A percentile compares a stretch with the other conserved stretches of the same genome.
phyloP scores from a whole-genome alignment of 1,139 yeast species.

The Yamadazyma friedrichii region DNA sequence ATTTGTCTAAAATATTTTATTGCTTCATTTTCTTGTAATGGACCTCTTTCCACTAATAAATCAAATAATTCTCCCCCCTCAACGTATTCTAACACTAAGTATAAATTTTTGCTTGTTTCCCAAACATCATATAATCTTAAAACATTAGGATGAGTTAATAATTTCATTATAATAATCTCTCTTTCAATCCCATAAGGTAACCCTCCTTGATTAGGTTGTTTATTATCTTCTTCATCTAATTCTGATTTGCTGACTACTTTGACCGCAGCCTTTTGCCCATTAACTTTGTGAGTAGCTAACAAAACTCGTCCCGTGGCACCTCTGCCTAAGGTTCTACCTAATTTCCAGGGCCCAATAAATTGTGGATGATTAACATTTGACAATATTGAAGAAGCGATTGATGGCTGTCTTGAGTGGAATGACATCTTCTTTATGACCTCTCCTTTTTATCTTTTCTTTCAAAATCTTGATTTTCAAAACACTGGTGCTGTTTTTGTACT shows the following conservation, averaged over 20 bases:
- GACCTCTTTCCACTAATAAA: conserved; percentile 74
- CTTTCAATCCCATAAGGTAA: conserved; percentile 80
- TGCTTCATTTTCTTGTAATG: conserved; percentile 73
- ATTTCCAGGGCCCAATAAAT: conserved; percentile 74
- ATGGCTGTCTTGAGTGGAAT: conserved; percentile 40
- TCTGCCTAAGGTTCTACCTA: conserved; percentile 76
- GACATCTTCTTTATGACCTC: conserved; percentile 22
- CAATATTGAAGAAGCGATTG: conserved; percentile 36
- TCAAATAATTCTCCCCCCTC: conserved; percentile 85
- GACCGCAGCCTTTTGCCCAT: conserved; percentile 79
- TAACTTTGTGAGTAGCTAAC: conserved; percentile 63
- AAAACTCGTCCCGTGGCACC: conserved; percentile 83
- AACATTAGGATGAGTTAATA: conserved; percentile 73
- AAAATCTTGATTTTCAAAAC: no score
- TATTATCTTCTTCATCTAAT: conserved; percentile 39
- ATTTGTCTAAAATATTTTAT: conserved; percentile 74
- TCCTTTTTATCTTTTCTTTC: no score
- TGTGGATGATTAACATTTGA: conserved; percentile 38
- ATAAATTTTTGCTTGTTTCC: conserved; percentile 77
- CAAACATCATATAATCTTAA: conserved; percentile 77
- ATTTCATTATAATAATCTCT: conserved; percentile 79
- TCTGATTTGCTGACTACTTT: conserved; percentile 73
- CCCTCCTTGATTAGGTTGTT: conserved; percentile 36
- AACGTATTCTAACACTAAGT: conserved; percentile 73
- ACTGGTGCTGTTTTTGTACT: no score